phyloP scores from a whole-genome alignment of 1,284 basidiomycete genomes.

The Melampsora occidentalis region DNA sequence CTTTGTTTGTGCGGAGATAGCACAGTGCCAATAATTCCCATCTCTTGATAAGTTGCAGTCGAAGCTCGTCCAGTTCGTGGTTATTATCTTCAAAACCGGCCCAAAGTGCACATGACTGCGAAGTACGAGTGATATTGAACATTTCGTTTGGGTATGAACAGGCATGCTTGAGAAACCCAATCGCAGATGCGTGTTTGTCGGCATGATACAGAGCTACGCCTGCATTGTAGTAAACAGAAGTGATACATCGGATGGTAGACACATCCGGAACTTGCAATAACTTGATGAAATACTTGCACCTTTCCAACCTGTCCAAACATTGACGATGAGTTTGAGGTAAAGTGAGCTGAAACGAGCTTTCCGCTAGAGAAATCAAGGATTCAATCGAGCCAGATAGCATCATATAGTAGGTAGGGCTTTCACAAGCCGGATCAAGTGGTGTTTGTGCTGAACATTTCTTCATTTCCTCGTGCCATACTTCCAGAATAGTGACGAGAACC shows the following conservation, averaged over 20 bases:
- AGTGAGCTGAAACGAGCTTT: constrained; percentile 30
- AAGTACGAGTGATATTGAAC: constrained; percentile 14
- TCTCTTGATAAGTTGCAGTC: constrained; percentile 25
- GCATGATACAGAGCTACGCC: constrained; percentile 41
- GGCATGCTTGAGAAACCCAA: constrained; percentile 29
- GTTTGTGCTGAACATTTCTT: background rate
- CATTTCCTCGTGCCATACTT: constrained; percentile 33
- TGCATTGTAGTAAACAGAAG: constrained; percentile 37
- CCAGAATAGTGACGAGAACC: constrained; percentile 21
- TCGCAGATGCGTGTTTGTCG: constrained; percentile 29
- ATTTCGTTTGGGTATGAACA: constrained; percentile 34
- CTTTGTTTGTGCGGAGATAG: constrained; percentile 28
- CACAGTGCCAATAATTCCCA: constrained; percentile 43
- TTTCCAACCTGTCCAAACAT: constrained; percentile 21
- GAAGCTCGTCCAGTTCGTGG: constrained; percentile 26
- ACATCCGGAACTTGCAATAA: constrained; percentile 28
- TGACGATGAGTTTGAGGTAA: constrained; percentile 16
- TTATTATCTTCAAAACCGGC: constrained; percentile 21
- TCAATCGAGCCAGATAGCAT: constrained; percentile 36
- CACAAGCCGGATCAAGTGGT: background rate
- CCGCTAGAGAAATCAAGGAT: constrained; percentile 27
- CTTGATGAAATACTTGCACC: constrained; percentile 24
- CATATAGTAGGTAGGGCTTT: constrained; percentile 16
- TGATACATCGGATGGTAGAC: constrained; percentile 38
- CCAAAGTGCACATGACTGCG: constrained; percentile 3